These are phyloP conservation scores for Sordariomycetes sp. DNA, from an alignment of 2,329 filamentous ascomycete genomes.

Conservation along the genomic window DNA sequence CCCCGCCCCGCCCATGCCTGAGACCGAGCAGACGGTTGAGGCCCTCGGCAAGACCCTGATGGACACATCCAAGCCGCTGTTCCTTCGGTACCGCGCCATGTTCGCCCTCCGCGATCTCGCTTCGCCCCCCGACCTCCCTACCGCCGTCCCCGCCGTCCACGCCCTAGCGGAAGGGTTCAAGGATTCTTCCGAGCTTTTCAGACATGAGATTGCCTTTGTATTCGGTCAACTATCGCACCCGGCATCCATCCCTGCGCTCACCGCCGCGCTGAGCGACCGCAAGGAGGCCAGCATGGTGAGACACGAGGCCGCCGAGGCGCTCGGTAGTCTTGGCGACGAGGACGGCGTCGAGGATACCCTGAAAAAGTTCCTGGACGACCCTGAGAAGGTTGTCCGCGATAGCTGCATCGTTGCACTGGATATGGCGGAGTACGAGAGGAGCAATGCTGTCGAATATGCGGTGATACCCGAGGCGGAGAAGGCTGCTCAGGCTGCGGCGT, in stretches of 20 bases:
- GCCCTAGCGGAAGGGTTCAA: slow-evolving; percentile 75
- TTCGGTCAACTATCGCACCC: slow-evolving; percentile 94
- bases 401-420: slow-evolving; percentile 92
- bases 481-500: slow-evolving; percentile 1
- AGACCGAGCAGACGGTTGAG: slow-evolving; percentile 55
- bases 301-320: slow-evolving; percentile 91
- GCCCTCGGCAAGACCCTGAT: slow-evolving; percentile 67
- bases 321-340: slow-evolving; percentile 87
- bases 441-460: slow-evolving; percentile 80
- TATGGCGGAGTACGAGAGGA: slow-evolving; percentile 95
- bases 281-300: slow-evolving; percentile 92
- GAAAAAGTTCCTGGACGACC: slow-evolving; percentile 73
- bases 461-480: slow-evolving; percentile 55
- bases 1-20: slow-evolving; percentile 76
- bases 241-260: slow-evolving; percentile 86
- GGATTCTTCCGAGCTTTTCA: slow-evolving; percentile 83
- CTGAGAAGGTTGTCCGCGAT: slow-evolving; percentile 86
- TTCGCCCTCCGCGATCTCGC: slow-evolving; percentile 91
- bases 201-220: slow-evolving; percentile 96
- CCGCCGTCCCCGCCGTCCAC: slow-evolving; percentile 73
- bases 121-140: slow-evolving; percentile 81
- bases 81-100: slow-evolving; percentile 94
- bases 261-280: slow-evolving; percentile 61
- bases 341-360: slow-evolving; percentile 82
- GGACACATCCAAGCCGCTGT: slow-evolving; percentile 67